Conservation (phyloP, 1,139 yeast species). For the Magnusiomyces suaveolens region DNA sequence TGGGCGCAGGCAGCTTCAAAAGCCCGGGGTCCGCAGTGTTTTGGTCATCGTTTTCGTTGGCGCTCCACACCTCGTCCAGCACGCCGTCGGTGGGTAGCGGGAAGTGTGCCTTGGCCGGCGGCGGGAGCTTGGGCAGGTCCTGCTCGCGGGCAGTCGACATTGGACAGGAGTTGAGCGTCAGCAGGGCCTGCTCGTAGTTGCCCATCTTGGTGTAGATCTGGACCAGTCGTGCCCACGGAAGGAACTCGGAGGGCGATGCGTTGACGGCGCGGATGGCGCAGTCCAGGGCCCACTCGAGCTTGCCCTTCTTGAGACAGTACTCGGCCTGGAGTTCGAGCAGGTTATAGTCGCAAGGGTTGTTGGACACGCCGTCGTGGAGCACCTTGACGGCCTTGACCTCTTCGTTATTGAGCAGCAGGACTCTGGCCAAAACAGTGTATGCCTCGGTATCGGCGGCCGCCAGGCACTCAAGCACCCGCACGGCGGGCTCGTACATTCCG, state of each 20-base stretch:
- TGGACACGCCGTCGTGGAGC: slow-evolving; percentile 52
- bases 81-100: slow-evolving; percentile 75
- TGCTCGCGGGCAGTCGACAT: slow-evolving; percentile 68
- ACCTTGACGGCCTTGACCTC: slow-evolving; percentile 69
- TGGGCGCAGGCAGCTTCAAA: slow-evolving; percentile 54
- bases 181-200: slow-evolving; percentile 66
- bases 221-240: slow-evolving; percentile 71
- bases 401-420: slow-evolving; percentile 53
- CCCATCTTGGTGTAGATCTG: slow-evolving; percentile 59
- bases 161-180: slow-evolving; percentile 84
- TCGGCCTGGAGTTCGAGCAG: slow-evolving; percentile 53
- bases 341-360: slow-evolving; percentile 45
- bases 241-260: slow-evolving; percentile 76
- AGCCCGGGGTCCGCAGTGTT: slow-evolving; percentile 29
- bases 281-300: slow-evolving; percentile 63
- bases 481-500: slow-evolving; percentile 50
- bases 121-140: slow-evolving; percentile 43
- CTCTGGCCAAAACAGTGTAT: slow-evolving; percentile 52
- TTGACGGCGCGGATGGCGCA: slow-evolving; percentile 69
- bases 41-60: slow-evolving; percentile 37
- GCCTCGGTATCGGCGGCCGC: slow-evolving; percentile 40
- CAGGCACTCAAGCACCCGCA: slow-evolving; percentile 42
- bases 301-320: slow-evolving; percentile 56
- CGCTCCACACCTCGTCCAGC: slow-evolving; percentile 42
- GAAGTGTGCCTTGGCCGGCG: slow-evolving; percentile 59